These are phyloP conservation scores for Hymenoscyphus scutula DNA, from an alignment of 2,329 filamentous ascomycete genomes.

Conservation along the genomic window DNA sequence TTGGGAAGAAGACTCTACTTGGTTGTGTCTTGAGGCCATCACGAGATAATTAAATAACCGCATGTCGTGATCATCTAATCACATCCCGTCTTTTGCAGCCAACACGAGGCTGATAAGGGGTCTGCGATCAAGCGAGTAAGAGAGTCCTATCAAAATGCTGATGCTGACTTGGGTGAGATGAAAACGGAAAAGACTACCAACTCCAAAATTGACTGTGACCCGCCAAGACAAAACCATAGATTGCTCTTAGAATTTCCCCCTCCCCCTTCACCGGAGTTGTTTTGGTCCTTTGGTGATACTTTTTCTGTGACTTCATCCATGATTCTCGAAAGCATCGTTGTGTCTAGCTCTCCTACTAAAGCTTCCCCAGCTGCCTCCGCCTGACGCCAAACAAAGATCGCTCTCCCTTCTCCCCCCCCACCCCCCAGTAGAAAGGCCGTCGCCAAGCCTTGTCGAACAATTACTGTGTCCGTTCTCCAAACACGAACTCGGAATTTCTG, in stretches of 20 bases:
- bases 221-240: neutral
- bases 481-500: neutral
- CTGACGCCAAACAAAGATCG: neutral
- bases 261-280: neutral
- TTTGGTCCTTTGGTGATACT: neutral
- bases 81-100: neutral
- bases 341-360: neutral
- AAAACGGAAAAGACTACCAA: neutral
- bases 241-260: neutral
- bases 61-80: neutral
- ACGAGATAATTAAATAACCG: neutral
- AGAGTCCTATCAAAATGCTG: neutral
- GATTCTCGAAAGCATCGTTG: neutral
- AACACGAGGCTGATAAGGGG: constrained; percentile 1
- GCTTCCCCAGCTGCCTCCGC: neutral
- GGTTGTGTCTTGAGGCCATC: too few relatives aligned
- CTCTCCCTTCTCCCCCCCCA: too few relatives aligned
- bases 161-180: neutral
- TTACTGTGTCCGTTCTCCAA: constrained; percentile 5
- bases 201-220: neutral
- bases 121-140: neutral
- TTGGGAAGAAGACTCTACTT: too few relatives aligned
- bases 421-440: constrained; percentile 1
- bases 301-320: neutral
- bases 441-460: neutral